These are phyloP conservation scores for Rhizopogon vinicolor DNA, from an alignment of 768 basidiomycete species.

Conservation along the genomic window DNA sequence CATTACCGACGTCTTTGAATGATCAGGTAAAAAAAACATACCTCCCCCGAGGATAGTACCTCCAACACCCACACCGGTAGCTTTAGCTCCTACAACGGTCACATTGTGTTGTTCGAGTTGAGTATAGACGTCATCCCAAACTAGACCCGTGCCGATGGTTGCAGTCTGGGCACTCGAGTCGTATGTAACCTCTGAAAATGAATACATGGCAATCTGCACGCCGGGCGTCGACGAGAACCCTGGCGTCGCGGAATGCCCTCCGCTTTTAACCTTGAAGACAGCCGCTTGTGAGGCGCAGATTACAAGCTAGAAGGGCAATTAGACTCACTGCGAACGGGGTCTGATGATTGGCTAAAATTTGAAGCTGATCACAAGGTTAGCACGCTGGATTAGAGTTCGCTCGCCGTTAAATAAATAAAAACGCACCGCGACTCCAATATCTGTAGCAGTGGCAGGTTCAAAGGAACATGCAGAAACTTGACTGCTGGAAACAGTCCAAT, in stretches of 20 bases:
- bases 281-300: neutral
- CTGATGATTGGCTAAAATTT: conserved; percentile 36
- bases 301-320: neutral
- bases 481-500: conserved; percentile 47
- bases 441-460: conserved; percentile 52
- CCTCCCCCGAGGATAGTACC: conserved; percentile 59
- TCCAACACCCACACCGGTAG: conserved; percentile 55
- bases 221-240: conserved; percentile 58
- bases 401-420: neutral
- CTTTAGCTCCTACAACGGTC: conserved; percentile 56
- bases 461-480: conserved; percentile 48
- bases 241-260: conserved; percentile 51
- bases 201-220: conserved; percentile 52
- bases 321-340: conserved; percentile 51
- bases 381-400: neutral
- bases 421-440: conserved; percentile 45
- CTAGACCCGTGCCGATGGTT: conserved; percentile 35
- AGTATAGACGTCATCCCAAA: conserved; percentile 66
- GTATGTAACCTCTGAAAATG: conserved; percentile 43
- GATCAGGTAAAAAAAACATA: conserved; percentile 9
- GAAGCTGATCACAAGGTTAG: conserved; percentile 32
- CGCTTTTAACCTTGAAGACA: conserved; percentile 48
- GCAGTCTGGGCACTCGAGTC: conserved; percentile 35
- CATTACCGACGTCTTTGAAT: neutral
- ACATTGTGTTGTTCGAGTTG: conserved; percentile 45